phyloP scores from a whole-genome alignment of 2,329 filamentous ascomycete species.

The Ceratocystis colombiana region DNA sequence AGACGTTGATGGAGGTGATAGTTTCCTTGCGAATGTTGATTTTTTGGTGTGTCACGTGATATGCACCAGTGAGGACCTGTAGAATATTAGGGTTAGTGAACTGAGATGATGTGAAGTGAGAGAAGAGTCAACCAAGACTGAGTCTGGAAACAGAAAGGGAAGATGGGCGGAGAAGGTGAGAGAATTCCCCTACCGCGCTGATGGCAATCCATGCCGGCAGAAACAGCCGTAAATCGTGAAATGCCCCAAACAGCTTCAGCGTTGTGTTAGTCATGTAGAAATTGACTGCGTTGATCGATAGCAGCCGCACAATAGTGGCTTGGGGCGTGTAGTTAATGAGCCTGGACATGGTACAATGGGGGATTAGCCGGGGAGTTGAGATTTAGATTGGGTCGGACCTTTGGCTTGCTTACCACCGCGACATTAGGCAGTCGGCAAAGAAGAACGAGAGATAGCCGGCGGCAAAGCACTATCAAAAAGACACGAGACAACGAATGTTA shows the following conservation, averaged over 20 bases:
- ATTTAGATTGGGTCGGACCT: slow-evolving; percentile 23
- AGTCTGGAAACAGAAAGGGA: neutral
- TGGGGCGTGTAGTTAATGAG: slow-evolving; percentile 74
- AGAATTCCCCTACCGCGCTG: slow-evolving; percentile 47
- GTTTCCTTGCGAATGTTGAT: slow-evolving; percentile 74
- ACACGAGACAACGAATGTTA: neutral
- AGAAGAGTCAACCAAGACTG: no score
- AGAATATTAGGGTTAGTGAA: neutral
- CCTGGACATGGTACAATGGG: slow-evolving; percentile 38
- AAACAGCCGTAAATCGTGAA: slow-evolving; percentile 58
- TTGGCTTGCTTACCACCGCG: slow-evolving; percentile 52
- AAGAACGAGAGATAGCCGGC: slow-evolving; percentile 72
- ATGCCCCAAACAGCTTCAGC: slow-evolving; percentile 59
- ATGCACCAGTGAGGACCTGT: slow-evolving; percentile 61
- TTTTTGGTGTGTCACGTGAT: slow-evolving; percentile 67
- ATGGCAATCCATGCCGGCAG: slow-evolving; percentile 71
- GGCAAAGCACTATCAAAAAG: slow-evolving; percentile 52
- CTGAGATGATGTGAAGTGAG: neutral
- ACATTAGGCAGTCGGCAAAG: slow-evolving; percentile 79
- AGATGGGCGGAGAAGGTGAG: neutral
- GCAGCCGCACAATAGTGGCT: slow-evolving; percentile 68
- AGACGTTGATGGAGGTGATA: slow-evolving; percentile 64
- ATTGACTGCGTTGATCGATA: slow-evolving; percentile 64
- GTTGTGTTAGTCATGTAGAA: slow-evolving; percentile 65
- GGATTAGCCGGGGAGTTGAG: neutral